Percentiles rank a stretch among this genome's conserved stretches.
These are phyloP conservation scores for Colletotrichum musicola DNA, from an alignment of 2,329 filamentous ascomycete genomes.

Conservation along the genomic window DNA sequence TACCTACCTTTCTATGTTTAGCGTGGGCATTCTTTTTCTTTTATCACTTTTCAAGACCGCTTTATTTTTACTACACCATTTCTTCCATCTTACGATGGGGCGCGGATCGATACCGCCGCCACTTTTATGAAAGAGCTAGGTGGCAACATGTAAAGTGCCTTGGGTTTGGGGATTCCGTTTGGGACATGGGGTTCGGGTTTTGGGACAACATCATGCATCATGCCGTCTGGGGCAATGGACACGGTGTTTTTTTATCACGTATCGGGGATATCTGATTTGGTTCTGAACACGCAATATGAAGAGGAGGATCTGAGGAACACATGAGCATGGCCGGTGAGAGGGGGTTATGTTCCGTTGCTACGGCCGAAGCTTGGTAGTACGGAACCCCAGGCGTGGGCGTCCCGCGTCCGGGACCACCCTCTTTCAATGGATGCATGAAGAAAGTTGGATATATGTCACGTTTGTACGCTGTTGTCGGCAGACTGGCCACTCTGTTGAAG, in stretches of 20 bases:
- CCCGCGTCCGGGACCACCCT: neutral
- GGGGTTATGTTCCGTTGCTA: constrained; percentile 12
- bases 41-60: neutral
- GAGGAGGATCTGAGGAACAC: constrained; percentile 20
- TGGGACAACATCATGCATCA: constrained; percentile 19
- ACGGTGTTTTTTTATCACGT: constrained; percentile 20
- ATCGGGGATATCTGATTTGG: neutral
- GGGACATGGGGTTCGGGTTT: constrained; percentile 8
- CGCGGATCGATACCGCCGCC: constrained; percentile 18
- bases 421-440: constrained; percentile 15
- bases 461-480: constrained; percentile 16
- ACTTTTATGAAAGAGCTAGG: neutral
- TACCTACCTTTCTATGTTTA: constrained; percentile 9
- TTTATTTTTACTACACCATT: constrained; percentile 8
- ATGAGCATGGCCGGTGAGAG: constrained; percentile 19
- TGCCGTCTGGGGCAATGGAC: constrained; percentile 29
- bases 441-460: neutral
- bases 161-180: neutral
- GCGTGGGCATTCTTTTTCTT: constrained; percentile 5
- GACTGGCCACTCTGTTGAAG: neutral
- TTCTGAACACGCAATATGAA: constrained; percentile 14
- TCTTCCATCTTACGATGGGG: constrained; percentile 1
- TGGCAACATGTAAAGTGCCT: constrained; percentile 9
- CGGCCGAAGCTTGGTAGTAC: constrained; percentile 19
- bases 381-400: neutral